Evolutionary conservation across 352 stramenopile species (phyloP), one percentile per base, ranked within the genome.

Genomic region (Globisporangium sylvaticum): DNA sequence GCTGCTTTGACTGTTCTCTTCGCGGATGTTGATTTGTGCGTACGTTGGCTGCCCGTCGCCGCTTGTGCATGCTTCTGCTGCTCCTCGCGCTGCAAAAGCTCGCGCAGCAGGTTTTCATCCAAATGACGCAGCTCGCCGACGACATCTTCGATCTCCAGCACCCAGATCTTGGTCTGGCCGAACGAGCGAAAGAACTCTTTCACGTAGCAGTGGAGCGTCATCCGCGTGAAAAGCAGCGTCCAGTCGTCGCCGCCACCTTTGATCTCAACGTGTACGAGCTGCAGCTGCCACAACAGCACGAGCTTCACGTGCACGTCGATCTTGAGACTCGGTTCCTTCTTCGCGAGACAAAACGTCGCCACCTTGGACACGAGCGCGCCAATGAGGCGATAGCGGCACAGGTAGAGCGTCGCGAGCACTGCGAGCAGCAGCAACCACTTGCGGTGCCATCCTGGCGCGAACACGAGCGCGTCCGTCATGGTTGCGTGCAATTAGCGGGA

Each of bases 121-220:
- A 89, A 24, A 3, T 66, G 62, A 0, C 71, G 64, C 4, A 89
- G 42, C 14, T 81, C 70, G 3, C 76, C 70, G 25, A 74, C 44
- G 9, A 90, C 59, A 27, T 84, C 66, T 34, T 84, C 82, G 31
- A 92, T 75, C 20, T 65, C 69, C 22, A 92, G 70, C n/a, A 83
- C 68, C 42, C 81, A 78, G 34, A 92, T 85, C 57, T 89, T 90
- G n/a, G 81, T 80, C 59, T 88, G 82, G 8, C 81, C 81, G 63
- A 91, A 92, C 25, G 82, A 92, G 54, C 80, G 79, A 50, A 92
- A 89, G 58, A 91, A 92, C 25, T 78, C 81, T 44, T 75, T 75
- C 15, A 92, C 73, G 31, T 80, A 75, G 44, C 67, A 88, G 65
- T 76, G 68, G 8, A 89, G 63, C 27, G 75, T 72, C 27, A 92